Base-by-base conservation (phyloP, 192 early-diverging fungal species). In the Podila verticillata region DNA sequence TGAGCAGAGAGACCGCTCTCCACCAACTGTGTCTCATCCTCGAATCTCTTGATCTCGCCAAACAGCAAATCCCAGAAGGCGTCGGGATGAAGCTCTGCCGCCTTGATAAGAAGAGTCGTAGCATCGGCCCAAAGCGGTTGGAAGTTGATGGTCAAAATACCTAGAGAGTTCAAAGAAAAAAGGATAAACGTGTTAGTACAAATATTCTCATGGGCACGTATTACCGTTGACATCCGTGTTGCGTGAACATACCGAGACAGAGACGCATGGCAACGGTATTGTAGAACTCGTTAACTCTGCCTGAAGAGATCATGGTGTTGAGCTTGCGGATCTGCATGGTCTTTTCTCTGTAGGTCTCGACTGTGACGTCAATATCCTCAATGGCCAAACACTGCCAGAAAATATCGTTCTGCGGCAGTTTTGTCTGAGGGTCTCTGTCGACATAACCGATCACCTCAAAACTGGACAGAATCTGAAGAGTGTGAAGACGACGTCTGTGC, bases 51-150 rank as follows among this genome's bases (percentile, higher is more conserved):
- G 47, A 95, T 63, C 72, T 88, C 82, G 19, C 69, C 75, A 84
- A 89, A 90, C 9, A 87, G 60, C 4, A 88, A 65, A 22, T 72
- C 62, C 94, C 95, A 95, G 65, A 91, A 89, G 36, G 88, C 73
- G 5, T 86, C 82, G 5, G 85, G 78, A 57, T 91, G 65, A 22
- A 85, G 64, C 22, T 81, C 81, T 2, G 92, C 84, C 26, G 91
- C 77, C 31, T 84, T 82, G 8, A 81, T 79, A 54, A 95, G 72
- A 32, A 88, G 77, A 48, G 85, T 86, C 20, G 85, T 90, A 17
- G 88, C 91, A 67, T 96, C 94, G 10, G 92, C 74, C 95, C 95
- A 97, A 20, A 98, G 70, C 7, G 93, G 90, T 31, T 89, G 90
- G 58, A 98, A 94, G 73, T 95, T 95, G 47, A 93, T 88, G 15